phyloP scores from a whole-genome alignment of 75 land plant species.

The Isoetes taiwanensis region DNA sequence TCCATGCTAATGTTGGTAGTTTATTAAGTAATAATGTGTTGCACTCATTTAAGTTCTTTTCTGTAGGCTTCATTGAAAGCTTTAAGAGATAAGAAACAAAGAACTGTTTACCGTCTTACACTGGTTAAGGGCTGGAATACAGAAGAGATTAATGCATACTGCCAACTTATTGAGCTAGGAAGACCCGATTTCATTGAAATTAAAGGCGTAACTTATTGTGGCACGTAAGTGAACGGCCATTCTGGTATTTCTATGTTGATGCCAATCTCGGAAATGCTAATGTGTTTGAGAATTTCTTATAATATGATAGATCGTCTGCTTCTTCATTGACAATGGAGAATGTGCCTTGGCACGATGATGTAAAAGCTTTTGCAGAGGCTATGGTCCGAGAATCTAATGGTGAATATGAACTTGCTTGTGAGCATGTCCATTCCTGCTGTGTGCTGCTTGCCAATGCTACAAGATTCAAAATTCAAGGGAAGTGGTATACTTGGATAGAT shows the following conservation, averaged over 20 bases:
- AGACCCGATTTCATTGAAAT: slow-evolving; percentile 90
- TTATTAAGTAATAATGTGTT: background rate
- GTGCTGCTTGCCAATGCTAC: slow-evolving; percentile 65
- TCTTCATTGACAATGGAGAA: slow-evolving; percentile 97
- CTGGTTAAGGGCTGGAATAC: slow-evolving; percentile 94
- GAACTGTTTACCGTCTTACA: slow-evolving; percentile 85
- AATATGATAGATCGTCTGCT: slow-evolving; percentile 45
- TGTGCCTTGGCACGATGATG: slow-evolving; percentile 97
- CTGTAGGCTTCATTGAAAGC: slow-evolving; percentile 73
- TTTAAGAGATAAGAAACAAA: slow-evolving; percentile 57
- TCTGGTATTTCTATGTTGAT: background rate
- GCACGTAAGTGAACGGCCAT: slow-evolving; percentile 76
- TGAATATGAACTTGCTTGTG: slow-evolving; percentile 85
- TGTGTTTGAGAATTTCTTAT: background rate
- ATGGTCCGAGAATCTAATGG: slow-evolving; percentile 50
- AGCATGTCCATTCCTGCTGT: slow-evolving; percentile 93
- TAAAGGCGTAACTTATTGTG: slow-evolving; percentile 96
- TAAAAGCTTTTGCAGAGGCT: slow-evolving; percentile 74
- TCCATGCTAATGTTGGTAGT: background rate
- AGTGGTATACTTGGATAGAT: slow-evolving; percentile 95
- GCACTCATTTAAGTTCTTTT: background rate
- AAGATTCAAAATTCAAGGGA: slow-evolving; percentile 62
- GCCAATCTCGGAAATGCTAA: too few relatives aligned
- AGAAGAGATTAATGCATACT: slow-evolving; percentile 73
- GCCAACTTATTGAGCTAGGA: slow-evolving; percentile 51